Evolutionary conservation across 805 yeast species (phyloP), one percentile per base, ranked within the genome.

Genomic region (Yueomyces sp.): DNA sequence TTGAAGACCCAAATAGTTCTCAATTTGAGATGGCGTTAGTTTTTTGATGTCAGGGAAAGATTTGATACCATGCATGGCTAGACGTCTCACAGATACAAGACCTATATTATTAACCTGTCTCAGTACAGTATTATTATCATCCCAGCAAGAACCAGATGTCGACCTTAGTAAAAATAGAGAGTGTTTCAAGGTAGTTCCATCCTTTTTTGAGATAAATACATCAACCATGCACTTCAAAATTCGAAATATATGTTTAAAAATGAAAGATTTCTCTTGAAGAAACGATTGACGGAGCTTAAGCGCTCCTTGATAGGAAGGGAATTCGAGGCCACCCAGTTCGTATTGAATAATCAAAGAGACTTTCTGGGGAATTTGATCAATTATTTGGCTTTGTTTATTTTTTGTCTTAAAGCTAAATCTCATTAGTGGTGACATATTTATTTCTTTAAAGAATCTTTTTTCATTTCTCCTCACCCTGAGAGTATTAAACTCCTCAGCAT

Each of bases 61-160:
- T 3, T 41, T 44, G 2, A 75, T 48, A n/a, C 65, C 58, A 6
- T 63, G 63, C 26, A 56, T 61, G 0, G 59, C 56, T 42, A 73
- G 57, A 39, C 63, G 66, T 37, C 68, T 55, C 0, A 69, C 66
- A 28, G 67, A 58, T 0, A 62, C 66, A 2, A 65, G 45, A 0
- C 76, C 78, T 26, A 76, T 56, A 4, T 70, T 72, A 29, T 68
- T 69, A 8, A 76, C 43, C 44, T 76, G 81, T 41, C 68, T 55
- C n/a, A 75, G 52, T 3, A 66, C 67, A 52, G 65, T 61, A 0
- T 71, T 54, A 0, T 69, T 52, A 42, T 66, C 68, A 47, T 73
- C 79, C 81, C 81, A 75, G 12, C 76, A 64, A 45, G 60, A 64
- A 0, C 74, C 73, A 39, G 52, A 54, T 1, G 72, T 44, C 37